phyloP scores from a whole-genome alignment of 2,329 filamentous ascomycete genomes.

The Penicillium fuscoglaucum region DNA sequence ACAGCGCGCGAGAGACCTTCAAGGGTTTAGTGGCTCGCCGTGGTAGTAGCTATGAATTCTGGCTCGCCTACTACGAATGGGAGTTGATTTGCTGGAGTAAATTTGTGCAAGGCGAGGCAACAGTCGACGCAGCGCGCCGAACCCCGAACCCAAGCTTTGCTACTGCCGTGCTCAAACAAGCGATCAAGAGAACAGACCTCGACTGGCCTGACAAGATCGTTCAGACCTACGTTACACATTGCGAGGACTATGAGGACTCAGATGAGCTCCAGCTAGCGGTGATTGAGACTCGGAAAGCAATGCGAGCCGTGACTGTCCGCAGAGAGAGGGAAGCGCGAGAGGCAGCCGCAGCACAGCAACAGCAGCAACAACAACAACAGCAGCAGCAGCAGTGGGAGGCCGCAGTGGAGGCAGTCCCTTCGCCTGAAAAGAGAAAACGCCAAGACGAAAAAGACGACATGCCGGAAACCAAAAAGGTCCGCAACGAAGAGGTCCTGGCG shows the following conservation, averaged over 20 bases:
- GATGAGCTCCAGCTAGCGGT: slow-evolving; percentile 71
- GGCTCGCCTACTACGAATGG: slow-evolving; percentile 89
- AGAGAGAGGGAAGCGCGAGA: slow-evolving; percentile 66
- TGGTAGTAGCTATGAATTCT: slow-evolving; percentile 84
- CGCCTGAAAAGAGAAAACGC: slow-evolving; percentile 67
- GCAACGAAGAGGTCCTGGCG: slow-evolving; percentile 30
- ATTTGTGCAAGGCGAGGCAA: slow-evolving; percentile 54
- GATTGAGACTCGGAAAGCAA: slow-evolving; percentile 69
- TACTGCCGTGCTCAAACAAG: slow-evolving; percentile 73
- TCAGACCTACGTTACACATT: slow-evolving; percentile 54
- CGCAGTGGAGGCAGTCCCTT: slow-evolving; percentile 19
- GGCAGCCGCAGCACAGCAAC: slow-evolving; percentile 44
- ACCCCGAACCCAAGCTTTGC: slow-evolving; percentile 69
- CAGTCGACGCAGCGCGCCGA: slow-evolving; percentile 55
- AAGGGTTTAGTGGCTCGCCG: slow-evolving; percentile 68
- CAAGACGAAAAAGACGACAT: slow-evolving; percentile 50
- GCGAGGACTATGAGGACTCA: slow-evolving; percentile 85
- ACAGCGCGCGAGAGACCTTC: slow-evolving; percentile 77
- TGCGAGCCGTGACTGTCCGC: slow-evolving; percentile 62
- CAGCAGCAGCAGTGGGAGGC: slow-evolving; percentile 26
- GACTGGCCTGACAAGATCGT: slow-evolving; percentile 54
- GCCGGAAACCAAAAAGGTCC: slow-evolving; percentile 10
- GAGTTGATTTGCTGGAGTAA: slow-evolving; percentile 74
- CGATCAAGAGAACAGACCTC: slow-evolving; percentile 55
- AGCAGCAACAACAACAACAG: slow-evolving; percentile 23